These are phyloP conservation scores for Syncephalastrum contaminatum DNA, from an alignment of 371 early-diverging fungal genomes.

Conservation along the genomic window DNA sequence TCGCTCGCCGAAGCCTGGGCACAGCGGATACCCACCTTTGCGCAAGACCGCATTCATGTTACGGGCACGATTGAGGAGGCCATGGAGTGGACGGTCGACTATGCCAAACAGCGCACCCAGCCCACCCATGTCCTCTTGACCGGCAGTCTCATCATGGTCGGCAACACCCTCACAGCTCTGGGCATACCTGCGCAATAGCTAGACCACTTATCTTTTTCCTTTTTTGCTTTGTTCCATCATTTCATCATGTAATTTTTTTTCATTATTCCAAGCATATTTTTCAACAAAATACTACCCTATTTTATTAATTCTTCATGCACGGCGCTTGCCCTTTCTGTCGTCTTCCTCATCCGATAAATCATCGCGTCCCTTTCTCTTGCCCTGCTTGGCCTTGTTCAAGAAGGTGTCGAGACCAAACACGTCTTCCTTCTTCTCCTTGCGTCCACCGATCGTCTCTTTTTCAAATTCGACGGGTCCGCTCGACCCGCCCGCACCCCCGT, in stretches of 20 bases:
- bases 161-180: slow-evolving; percentile 75
- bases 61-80: slow-evolving; percentile 71
- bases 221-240: no score
- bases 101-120: slow-evolving; percentile 27
- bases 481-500: slow-evolving; percentile 47
- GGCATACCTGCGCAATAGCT: slow-evolving; percentile 43
- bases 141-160: slow-evolving; percentile 93
- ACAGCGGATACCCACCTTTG: slow-evolving; percentile 31
- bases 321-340: slow-evolving; percentile 20
- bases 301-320: slow-evolving; percentile 5
- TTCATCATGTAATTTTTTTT: no score
- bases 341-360: slow-evolving; percentile 23
- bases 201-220: no score
- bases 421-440: slow-evolving; percentile 24
- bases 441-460: slow-evolving; percentile 51
- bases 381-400: slow-evolving; percentile 55
- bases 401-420: slow-evolving; percentile 68
- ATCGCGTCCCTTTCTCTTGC: slow-evolving; percentile 39
- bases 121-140: slow-evolving; percentile 76
- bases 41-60: slow-evolving; percentile 39
- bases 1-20: slow-evolving; percentile 53
- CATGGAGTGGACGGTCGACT: slow-evolving; percentile 59
- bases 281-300: no score
- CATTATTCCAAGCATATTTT: no score
- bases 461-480: slow-evolving; percentile 95